Evolutionary conservation across 495 filamentous ascomycete species (phyloP).

Genomic region (Talaromyces trachyspermus): DNA sequence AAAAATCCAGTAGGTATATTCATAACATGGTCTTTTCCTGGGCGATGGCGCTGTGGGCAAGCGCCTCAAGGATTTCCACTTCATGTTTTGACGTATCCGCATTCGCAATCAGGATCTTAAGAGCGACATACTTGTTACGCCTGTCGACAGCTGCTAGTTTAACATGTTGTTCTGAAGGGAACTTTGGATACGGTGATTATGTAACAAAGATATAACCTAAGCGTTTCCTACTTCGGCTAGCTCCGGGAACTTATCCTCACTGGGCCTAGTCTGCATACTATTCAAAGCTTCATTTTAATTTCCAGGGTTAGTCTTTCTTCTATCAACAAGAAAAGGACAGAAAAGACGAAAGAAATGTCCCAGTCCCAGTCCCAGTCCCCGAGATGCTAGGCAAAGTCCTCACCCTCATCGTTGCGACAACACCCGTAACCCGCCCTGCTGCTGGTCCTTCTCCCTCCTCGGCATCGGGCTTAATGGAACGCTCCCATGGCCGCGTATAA

Average conservation of each 20-base stretch:
- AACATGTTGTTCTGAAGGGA: too few relatives aligned
- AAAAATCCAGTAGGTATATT: slow-evolving; percentile 35
- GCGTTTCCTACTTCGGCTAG: too few relatives aligned
- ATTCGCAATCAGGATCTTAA: background rate
- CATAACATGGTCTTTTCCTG: slow-evolving; percentile 16
- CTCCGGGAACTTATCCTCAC: too few relatives aligned
- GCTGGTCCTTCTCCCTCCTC: slow-evolving; percentile 52
- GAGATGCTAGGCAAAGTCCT: slow-evolving; percentile 17
- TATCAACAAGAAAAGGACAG: background rate
- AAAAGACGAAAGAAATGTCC: slow-evolving; percentile 7
- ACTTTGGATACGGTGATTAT: too few relatives aligned
- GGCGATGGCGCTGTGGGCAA: background rate
- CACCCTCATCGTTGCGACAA: slow-evolving; percentile 39
- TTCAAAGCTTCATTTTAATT: too few relatives aligned
- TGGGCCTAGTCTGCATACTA: too few relatives aligned
- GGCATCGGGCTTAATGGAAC: slow-evolving; percentile 77
- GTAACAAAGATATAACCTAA: too few relatives aligned
- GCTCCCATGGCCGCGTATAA: slow-evolving; percentile 84
- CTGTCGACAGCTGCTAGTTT: background rate
- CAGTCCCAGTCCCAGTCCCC: slow-evolving; percentile 14
- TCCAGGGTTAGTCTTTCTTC: background rate
- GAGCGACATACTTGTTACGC: background rate
- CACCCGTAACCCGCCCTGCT: slow-evolving; percentile 21
- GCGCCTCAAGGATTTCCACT: background rate
- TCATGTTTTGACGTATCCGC: background rate